Evolutionary conservation across 2,329 filamentous ascomycete species (phyloP).

Genomic region (Cytospora mali): DNA sequence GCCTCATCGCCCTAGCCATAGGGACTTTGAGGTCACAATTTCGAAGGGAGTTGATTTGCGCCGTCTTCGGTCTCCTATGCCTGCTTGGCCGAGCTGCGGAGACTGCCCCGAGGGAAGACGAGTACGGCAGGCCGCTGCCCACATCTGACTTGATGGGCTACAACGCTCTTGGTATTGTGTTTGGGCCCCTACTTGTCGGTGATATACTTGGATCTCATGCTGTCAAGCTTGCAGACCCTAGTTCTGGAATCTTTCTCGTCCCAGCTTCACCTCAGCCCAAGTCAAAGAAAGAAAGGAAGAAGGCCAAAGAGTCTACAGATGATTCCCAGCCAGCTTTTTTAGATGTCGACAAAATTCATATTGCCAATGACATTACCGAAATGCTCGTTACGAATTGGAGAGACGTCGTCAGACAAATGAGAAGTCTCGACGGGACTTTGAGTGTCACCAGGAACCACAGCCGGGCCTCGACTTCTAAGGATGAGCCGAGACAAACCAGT

Average conservation of each 20-base stretch:
- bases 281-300: constrained; percentile 45
- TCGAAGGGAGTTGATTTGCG: constrained; percentile 65
- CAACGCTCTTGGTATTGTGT: constrained; percentile 62
- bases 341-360: constrained; percentile 57
- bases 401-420: constrained; percentile 64
- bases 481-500: constrained; percentile 24
- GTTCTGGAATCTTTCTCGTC: constrained; percentile 46
- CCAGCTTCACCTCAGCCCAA: constrained; percentile 46
- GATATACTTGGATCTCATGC: constrained; percentile 57
- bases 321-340: constrained; percentile 33
- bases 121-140: constrained; percentile 53
- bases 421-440: constrained; percentile 41
- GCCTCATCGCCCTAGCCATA: constrained; percentile 67
- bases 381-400: constrained; percentile 70
- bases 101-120: constrained; percentile 53
- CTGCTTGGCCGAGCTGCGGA: constrained; percentile 63
- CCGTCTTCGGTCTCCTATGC: constrained; percentile 66
- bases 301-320: constrained; percentile 32
- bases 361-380: constrained; percentile 62
- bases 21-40: constrained; percentile 61
- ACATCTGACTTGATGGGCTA: constrained; percentile 67
- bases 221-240: constrained; percentile 48
- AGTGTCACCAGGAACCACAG: constrained; percentile 35
- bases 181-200: constrained; percentile 65
- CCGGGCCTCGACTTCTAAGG: constrained; percentile 20